Base-by-base conservation (phyloP, 1,139 yeast species). In the Pichia sp. region DNA sequence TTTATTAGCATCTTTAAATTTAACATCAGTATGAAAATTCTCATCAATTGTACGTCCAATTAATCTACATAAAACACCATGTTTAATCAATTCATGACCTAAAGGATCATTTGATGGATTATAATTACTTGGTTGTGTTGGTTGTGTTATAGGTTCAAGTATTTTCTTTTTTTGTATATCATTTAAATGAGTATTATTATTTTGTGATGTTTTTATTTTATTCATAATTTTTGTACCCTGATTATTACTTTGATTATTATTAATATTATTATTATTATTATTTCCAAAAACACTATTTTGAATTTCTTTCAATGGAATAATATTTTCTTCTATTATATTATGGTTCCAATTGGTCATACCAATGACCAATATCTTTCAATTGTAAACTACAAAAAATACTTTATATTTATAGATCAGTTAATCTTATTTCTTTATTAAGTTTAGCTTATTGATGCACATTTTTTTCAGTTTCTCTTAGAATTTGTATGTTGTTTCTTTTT, bases 81-180 rank as follows among this genome's bases (percentile, higher is more conserved):
- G 66, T 20, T 66, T 59, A 33, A 65, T 59, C 50, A 71, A 67
- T 20, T 58, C 57, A 24, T 55, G 55, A 39, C 70, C 62, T 38
- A 70, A 60, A 36, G 62, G 61, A 45, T 68, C 74, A 9, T 63
- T 57, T 6, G 59, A 55, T 23, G 64, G 69, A 40, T 64, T 70
- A 6, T 53, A 55, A 9, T 52, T 56, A 43, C 74, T 70, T 2
- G 72, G 74, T 62, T 80, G 87, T 40, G 90, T 82, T 9, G 87
- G 82, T 64, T 80, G 87, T 2, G 83, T 48, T 28, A 39, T 77
- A 1, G 65, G 57, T 59, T 79, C 83, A 1, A 82, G 16, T 76
- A 10, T 76, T 74, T 60, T 76, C 30, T 31, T 39, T 35, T 30
- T 23, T 34, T 16, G 16, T 16, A 16, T 16, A 16, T 16, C 16